A percentile compares a stretch with the other conserved stretches of the same genome.
phyloP scores from a whole-genome alignment of 2,329 filamentous ascomycete species.

The Stagonosporopsis tanaceti region DNA sequence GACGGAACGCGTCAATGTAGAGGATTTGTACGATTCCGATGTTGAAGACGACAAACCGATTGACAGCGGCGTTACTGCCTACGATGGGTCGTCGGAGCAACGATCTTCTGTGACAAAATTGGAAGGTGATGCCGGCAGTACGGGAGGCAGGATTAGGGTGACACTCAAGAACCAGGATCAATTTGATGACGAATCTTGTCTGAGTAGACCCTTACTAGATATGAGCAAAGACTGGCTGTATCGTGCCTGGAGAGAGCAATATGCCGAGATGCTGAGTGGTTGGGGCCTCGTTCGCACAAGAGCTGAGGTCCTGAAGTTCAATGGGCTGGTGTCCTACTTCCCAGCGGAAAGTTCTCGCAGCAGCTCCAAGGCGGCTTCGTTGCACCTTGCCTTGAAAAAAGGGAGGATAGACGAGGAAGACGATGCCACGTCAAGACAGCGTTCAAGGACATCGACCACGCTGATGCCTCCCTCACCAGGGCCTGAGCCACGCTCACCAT shows the following conservation, averaged over 20 bases:
- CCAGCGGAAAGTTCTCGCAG: conserved; percentile 29
- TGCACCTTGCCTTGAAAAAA: conserved; percentile 37
- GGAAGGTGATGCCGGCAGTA: conserved; percentile 20
- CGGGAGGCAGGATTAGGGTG: conserved; percentile 52
- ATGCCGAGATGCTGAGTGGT: conserved; percentile 66
- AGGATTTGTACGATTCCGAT: conserved; percentile 46
- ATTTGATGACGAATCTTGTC: conserved; percentile 62
- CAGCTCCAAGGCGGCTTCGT: conserved; percentile 37
- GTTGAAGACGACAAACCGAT: conserved; percentile 39
- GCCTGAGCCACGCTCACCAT: conserved; percentile 35
- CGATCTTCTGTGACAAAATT: conserved; percentile 26
- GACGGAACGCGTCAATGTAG: conserved; percentile 38
- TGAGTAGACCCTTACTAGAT: conserved; percentile 59
- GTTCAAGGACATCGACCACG: conserved; percentile 35
- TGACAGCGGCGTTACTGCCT: conserved; percentile 19
- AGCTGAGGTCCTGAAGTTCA: conserved; percentile 67
- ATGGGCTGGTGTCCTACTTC: conserved; percentile 53
- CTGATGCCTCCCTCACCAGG: conserved; percentile 33
- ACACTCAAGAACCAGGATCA: conserved; percentile 64
- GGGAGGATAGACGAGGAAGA: conserved; percentile 22
- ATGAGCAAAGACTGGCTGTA: conserved; percentile 58
- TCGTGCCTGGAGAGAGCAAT: conserved; percentile 62
- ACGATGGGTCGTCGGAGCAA: conserved; percentile 36
- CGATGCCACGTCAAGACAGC: conserved; percentile 18
- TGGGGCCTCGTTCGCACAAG: conserved; percentile 65